Base-by-base conservation (phyloP, 345 rosid genomes). In the Aquilaria malaccensis region DNA sequence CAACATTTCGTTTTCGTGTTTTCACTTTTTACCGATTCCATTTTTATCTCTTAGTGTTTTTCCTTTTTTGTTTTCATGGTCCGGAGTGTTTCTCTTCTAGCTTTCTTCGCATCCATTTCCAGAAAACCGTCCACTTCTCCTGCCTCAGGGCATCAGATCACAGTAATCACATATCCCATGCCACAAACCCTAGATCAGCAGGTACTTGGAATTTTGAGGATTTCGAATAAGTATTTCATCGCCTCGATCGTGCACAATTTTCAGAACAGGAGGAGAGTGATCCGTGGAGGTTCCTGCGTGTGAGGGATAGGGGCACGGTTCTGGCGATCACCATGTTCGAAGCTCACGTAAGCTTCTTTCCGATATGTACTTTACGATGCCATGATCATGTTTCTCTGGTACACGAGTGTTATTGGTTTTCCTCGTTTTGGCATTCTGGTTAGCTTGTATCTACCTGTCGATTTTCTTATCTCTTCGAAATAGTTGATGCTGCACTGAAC, bases 261-360 rank as follows among this genome's bases (percentile, higher is more conserved):
- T 49, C 43, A 67, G 47, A 13, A 33, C 33, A 55, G n/a, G 11
- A 57, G 31, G 48, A 9, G 56, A 55, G n/a, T 62, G 57, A 56
- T 45, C 57, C 9, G 14, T 63, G 45, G 45, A 33, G 58, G n/a
- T n/a, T 60, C 33, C 22, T 11, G 56, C 12, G 2, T 45, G 14
- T 50, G 30, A 22, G 56, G 11, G 31, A 13, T 31, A 47, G 46
- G 12, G 55, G 22, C 10, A 37, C 65, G 9, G 58, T 56, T 31
- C 50, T 37, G 63, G 53, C 75, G 80, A 74, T 64, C 83, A 69
- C 75, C 78, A 91, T 91, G 97, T 91, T 91, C 62, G 96, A 91
- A 83, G 91, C 91, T 72, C 96, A 91, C 74, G 97, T 91, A 77
- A 71, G 85, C 50, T 63, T 10, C 22, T 59, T 4, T n/a, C 9